A percentile compares a stretch with the other conserved stretches of the same genome.
phyloP scores from a whole-genome alignment of 192 early-diverging fungal species.

The Backusella parvicylindrica region DNA sequence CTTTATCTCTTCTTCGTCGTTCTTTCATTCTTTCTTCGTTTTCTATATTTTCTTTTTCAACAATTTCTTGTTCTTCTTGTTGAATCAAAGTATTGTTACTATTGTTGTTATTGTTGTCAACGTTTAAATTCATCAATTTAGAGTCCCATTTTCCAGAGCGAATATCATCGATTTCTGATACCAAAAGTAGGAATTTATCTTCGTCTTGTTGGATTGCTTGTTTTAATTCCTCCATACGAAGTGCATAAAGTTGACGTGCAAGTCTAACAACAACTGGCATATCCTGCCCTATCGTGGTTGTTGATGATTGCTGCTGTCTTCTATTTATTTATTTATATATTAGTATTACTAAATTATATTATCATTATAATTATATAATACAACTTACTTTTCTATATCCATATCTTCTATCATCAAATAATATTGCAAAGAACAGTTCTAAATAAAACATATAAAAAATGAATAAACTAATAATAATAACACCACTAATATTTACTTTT shows the following conservation, averaged over 20 bases:
- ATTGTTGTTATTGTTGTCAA: neutral
- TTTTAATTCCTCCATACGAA: conserved; percentile 59
- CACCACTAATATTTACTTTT: conserved; percentile 27
- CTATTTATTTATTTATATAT: neutral
- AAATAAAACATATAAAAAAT: neutral
- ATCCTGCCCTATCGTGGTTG: conserved; percentile 24
- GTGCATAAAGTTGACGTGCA: conserved; percentile 54
- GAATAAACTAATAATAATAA: neutral
- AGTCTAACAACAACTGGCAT: conserved; percentile 55
- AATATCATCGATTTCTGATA: conserved; percentile 63
- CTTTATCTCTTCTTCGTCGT: neutral
- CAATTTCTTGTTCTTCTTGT: neutral
- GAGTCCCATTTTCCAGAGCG: conserved; percentile 53
- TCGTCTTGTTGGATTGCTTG: conserved; percentile 47
- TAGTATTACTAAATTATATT: neutral
- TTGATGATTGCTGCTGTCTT: neutral
- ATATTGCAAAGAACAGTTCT: conserved; percentile 51
- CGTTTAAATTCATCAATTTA: neutral
- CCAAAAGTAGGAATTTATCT: conserved; percentile 44
- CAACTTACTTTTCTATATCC: conserved; percentile 38
- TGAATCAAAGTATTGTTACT: neutral
- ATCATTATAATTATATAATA: neutral
- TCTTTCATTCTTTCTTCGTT: neutral
- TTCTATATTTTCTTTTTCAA: neutral
- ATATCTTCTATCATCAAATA: conserved; percentile 41